Evolutionary conservation across 176 grass and related monocot species (phyloP), one percentile per base, ranked within the genome.

Genomic region (Hsuehochloa calcarea): DNA sequence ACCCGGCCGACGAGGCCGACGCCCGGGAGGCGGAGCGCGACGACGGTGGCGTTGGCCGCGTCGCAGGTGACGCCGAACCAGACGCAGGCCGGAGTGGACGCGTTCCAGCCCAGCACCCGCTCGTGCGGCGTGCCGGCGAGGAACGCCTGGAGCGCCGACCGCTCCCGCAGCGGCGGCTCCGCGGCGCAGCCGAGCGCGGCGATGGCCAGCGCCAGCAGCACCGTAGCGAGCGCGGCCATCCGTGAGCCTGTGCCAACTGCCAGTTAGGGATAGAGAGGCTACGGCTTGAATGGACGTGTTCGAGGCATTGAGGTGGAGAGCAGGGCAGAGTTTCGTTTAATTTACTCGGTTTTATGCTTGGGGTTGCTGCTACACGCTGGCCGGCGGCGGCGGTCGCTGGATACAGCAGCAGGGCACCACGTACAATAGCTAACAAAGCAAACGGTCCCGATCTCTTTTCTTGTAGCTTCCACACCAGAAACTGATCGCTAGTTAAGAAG

Each of bases 41-140:
- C 11, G 8, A 98, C 91, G 20, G 89, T 85, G 62, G 70, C 29
- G 79, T 92, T 88, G 70, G 64, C 9, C 0, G 46, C 3, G 86
- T 93, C 91, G 87, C 93, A 98, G 4, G 68, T 67, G 72, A 98
- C 83, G 13, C 96, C 93, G 1, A 78, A 75, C 96, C 96, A 98
- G 47, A 46, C 19, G 80, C 93, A 98, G 5, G 89, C 78, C 3
- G 93, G 85, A 7, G 74, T 35, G 37, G 87, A 74, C 31, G 82
- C 15, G 85, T 60, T 65, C 94, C 92, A 97, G 8, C 74, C 78
- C 41, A 94, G 34, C 31, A 55, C 47, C 11, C 82, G 83, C 90
- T 94, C 86, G 90, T 92, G 92, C 5, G 88, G 92, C 8, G 78
- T 75, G 16, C 62, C 68, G 41, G 58, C 47, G 34, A 92, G 82